phyloP scores from a whole-genome alignment of 352 stramenopile species.

The Pythium myriotylum region DNA sequence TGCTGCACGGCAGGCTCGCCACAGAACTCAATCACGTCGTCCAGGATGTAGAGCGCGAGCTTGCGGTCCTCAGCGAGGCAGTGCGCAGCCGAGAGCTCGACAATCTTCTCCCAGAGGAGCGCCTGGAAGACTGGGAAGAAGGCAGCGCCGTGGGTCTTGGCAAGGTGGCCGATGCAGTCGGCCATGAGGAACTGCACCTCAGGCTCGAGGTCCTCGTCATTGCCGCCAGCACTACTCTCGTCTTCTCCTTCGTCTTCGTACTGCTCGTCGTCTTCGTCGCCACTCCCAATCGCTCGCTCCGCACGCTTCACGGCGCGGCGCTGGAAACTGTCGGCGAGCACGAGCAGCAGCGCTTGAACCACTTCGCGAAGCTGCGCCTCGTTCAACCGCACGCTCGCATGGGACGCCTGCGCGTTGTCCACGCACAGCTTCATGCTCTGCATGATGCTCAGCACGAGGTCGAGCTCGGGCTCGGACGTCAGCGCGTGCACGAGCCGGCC shows the following conservation, averaged over 20 bases:
- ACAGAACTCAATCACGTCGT: slow-evolving; percentile 85
- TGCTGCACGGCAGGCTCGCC: slow-evolving; percentile 46
- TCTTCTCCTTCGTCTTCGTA: slow-evolving; percentile 29
- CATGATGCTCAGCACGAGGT: slow-evolving; percentile 86
- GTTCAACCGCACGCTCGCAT: slow-evolving; percentile 59
- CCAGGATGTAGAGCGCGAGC: slow-evolving; percentile 85
- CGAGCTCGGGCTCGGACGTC: slow-evolving; percentile 81
- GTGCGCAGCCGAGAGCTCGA: slow-evolving; percentile 59
- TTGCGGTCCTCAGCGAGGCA: slow-evolving; percentile 81
- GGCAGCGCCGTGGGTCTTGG: slow-evolving; percentile 58
- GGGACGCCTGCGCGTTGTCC: slow-evolving; percentile 40
- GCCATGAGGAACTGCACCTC: slow-evolving; percentile 83
- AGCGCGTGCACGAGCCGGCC: slow-evolving; percentile 76
- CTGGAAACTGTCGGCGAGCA: slow-evolving; percentile 84
- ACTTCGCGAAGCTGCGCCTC: slow-evolving; percentile 74
- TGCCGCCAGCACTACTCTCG: slow-evolving; percentile 37
- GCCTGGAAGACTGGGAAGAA: slow-evolving; percentile 84
- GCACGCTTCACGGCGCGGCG: slow-evolving; percentile 62
- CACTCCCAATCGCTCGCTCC: slow-evolving; percentile 29
- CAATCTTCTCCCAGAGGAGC: slow-evolving; percentile 77
- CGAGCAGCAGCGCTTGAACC: slow-evolving; percentile 71
- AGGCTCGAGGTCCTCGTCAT: slow-evolving; percentile 56
- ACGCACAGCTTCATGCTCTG: slow-evolving; percentile 84
- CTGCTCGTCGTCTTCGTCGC: slow-evolving; percentile 42
- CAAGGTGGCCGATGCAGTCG: slow-evolving; percentile 73